Evolutionary conservation across 2,329 filamentous ascomycete genomes (phyloP), one percentile per base, ranked within the genome.

Genomic region (Dothideomycetes sp.): DNA sequence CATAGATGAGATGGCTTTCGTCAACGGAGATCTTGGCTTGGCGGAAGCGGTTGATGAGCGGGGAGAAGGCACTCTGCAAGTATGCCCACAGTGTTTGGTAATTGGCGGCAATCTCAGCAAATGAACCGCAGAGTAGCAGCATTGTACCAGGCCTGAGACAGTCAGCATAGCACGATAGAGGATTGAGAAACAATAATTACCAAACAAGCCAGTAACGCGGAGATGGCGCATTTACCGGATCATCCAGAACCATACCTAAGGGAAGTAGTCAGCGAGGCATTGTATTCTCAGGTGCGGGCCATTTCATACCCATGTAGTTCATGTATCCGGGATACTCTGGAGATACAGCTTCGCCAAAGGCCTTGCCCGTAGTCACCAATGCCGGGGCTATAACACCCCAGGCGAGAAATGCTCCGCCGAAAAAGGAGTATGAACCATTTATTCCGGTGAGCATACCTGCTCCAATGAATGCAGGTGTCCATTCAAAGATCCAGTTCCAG

Each of bases 401-500:
- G 31, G 72, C 71, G 17, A 72, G 51, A 36, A 76, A 58, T 12
- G 68, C 67, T 14, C 74, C 74, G 12, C 52, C 59, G 42, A 70
- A 71, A 64, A 74, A 75, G 7, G 73, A 77, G 40, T 73, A 49
- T n/a, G 72, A 69, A 14, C 70, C 65, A 52, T 76, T 76, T 44
- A 74, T 56, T 42, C 72, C 72, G 47, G 74, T 70, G 22, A 75
- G 63, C 55, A 75, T 71, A 36, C 72, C 72, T 31, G 65, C 67
- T 2, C 73, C 74, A 45, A 77, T 73, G 56, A 78, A 77, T 22
- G 74, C 74, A 1, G 73, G 73, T 0, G 73, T 77, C 45, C 66
- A 67, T 47, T 77, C 73, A 31, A 76, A 59, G 46, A 71, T 64
- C 73, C 73, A 78, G 4, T 71, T 70, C 74, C 74, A 78, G 53